Evolutionary conservation across 2,329 filamentous ascomycete genomes (phyloP).

Genomic region (Epichloe amarillans): DNA sequence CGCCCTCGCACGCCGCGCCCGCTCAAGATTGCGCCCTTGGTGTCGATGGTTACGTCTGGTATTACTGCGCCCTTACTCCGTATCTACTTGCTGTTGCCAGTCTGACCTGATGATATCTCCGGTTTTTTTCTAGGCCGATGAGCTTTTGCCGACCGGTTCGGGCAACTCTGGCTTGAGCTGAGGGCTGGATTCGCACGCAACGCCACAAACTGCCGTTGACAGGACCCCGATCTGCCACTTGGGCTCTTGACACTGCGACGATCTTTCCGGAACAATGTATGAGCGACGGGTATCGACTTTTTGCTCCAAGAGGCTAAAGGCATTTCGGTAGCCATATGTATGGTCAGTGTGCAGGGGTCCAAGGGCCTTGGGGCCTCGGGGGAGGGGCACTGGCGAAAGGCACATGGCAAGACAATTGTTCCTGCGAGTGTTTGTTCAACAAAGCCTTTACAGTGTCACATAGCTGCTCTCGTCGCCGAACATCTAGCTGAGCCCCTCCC

Average conservation of each 20-base stretch:
- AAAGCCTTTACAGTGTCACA: no score
- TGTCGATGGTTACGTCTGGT: background rate
- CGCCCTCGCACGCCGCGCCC: background rate
- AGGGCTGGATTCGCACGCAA: background rate
- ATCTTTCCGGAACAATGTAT: background rate
- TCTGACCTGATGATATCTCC: no score
- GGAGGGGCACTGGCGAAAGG: no score
- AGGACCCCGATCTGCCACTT: background rate
- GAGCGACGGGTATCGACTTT: background rate
- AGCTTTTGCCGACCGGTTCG: background rate
- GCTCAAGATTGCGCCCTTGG: background rate
- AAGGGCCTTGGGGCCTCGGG: no score
- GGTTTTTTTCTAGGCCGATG: background rate
- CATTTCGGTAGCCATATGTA: background rate
- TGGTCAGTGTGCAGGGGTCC: background rate
- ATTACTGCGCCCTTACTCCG: no score
- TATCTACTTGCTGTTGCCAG: no score
- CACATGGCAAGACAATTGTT: no score
- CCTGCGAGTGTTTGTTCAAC: no score
- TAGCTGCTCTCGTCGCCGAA: no score
- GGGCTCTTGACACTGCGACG: background rate
- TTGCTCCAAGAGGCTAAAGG: background rate
- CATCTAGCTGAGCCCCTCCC: background rate
- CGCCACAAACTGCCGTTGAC: background rate
- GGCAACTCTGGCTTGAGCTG: background rate